Percentiles rank a stretch among this genome's conserved stretches.
Conservation (phyloP, 805 yeast species). For the Yarrowia osloensis region DNA sequence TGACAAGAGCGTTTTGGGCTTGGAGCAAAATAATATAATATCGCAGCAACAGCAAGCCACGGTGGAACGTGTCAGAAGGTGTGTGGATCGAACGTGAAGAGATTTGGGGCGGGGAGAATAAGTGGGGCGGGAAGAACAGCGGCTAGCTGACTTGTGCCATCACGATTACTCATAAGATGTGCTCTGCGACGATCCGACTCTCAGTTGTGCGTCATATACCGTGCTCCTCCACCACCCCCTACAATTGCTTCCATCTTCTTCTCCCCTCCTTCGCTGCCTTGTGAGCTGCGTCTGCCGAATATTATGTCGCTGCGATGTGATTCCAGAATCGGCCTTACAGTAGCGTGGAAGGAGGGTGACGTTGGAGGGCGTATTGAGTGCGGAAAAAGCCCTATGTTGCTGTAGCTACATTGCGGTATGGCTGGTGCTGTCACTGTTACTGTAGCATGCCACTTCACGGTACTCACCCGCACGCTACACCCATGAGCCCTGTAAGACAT, state of each 20-base stretch:
- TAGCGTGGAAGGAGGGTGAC: neutral
- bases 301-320: constrained; percentile 1
- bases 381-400: too few relatives aligned
- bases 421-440: too few relatives aligned
- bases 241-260: constrained; percentile 12
- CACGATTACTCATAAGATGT: too few relatives aligned
- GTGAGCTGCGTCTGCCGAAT: neutral
- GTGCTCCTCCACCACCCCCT: too few relatives aligned
- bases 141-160: too few relatives aligned
- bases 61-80: constrained; percentile 10
- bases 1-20: neutral
- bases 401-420: too few relatives aligned
- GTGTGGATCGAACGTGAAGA: neutral
- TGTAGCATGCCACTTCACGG: too few relatives aligned
- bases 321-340: neutral
- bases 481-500: too few relatives aligned
- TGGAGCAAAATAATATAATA: neutral
- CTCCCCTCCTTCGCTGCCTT: constrained; percentile 24
- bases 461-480: too few relatives aligned
- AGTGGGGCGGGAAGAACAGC: too few relatives aligned
- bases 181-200: too few relatives aligned
- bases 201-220: too few relatives aligned
- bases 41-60: constrained; percentile 25
- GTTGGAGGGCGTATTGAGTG: neutral
- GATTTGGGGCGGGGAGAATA: neutral